Evolutionary conservation across 108 stramenopile genomes (phyloP), one percentile per base, ranked within the genome.

Genomic region (Cyclotella cryptica): DNA sequence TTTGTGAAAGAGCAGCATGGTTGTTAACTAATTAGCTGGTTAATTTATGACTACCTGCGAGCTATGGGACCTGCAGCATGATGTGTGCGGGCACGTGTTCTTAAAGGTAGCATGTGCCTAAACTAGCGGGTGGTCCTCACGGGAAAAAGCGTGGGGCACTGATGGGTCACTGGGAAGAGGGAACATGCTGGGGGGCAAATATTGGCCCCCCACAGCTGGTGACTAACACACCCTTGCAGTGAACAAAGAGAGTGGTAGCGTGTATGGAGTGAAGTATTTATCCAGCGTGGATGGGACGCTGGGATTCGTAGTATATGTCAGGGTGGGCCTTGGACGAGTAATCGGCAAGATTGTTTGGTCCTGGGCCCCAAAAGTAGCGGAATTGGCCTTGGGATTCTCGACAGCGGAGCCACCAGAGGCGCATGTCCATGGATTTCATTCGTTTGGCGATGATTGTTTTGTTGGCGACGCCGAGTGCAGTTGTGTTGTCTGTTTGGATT

Each of bases 401-500:
- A 28, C 51, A 49, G 0, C 51, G 24, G 9, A 69, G 47, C 68
- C 68, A 69, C 5, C 27, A 26, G 1, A 69, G 27, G 0, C 51
- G 47, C 68, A 69, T 69, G 11, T 10, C 9, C 9, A 69, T 53
- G 47, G 51, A 35, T 28, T 69, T 82, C 14, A 79, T 79, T 1
- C 70, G 66, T 10, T 69, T 44, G 72, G 80, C 79, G 59, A 84
- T 82, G 28, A 89, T 71, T 0, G 75, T 83, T 66, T 74, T 76
- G 42, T 79, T 84, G 67, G 63, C 55, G 10, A 88, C 67, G 58
- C 88, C 88, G n/a, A 18, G 27, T 59, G 88, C 88, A 24, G 76
- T 75, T 30, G 60, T 46, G 55, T 84, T 88, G 66, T 88, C 87
- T 5, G 71, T 77, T 52, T 78, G 59, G 41, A 84, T 71, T 0